Evolutionary conservation across 306 rosid species (phyloP).

Genomic region (Vigna nakashimae): DNA sequence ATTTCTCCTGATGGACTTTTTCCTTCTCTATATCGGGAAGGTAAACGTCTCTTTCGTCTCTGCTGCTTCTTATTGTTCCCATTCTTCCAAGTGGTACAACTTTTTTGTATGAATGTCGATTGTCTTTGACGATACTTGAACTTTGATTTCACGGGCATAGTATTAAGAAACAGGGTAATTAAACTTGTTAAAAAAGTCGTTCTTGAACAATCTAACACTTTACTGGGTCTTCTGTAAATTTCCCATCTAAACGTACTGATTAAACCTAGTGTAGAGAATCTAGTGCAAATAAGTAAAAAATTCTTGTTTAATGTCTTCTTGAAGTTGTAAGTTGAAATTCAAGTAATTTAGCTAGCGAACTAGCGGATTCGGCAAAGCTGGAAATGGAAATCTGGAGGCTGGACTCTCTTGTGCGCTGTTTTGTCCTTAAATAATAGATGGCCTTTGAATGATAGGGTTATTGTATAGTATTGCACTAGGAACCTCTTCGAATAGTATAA

Average conservation of each 20-base stretch:
- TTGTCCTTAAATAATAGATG: background rate
- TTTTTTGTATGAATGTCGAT: background rate
- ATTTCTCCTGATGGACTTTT: constrained; percentile 98
- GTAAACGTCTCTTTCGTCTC: constrained; percentile 51
- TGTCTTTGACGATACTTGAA: constrained; percentile 22
- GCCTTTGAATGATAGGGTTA: constrained; percentile 16
- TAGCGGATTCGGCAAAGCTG: constrained; percentile 29
- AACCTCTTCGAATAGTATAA: constrained; percentile 23
- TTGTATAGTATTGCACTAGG: constrained; percentile 3
- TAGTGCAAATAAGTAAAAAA: background rate
- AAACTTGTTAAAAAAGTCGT: background rate
- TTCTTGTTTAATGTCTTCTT: constrained; percentile 1
- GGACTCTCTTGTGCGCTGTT: background rate
- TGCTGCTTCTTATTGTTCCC: constrained; percentile 7
- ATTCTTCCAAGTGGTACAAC: background rate
- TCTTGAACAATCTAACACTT: constrained; percentile 1
- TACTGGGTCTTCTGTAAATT: background rate
- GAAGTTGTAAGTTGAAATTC: constrained; percentile 10
- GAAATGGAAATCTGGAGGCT: constrained; percentile 18
- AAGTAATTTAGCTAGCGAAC: background rate
- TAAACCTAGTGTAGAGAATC: constrained; percentile 2
- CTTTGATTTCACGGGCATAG: constrained; percentile 13
- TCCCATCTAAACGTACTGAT: background rate
- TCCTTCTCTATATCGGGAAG: constrained; percentile 97
- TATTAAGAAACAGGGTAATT: background rate